Base-by-base conservation (phyloP, 768 basidiomycete genomes). In the Crucibulum laeve region DNA sequence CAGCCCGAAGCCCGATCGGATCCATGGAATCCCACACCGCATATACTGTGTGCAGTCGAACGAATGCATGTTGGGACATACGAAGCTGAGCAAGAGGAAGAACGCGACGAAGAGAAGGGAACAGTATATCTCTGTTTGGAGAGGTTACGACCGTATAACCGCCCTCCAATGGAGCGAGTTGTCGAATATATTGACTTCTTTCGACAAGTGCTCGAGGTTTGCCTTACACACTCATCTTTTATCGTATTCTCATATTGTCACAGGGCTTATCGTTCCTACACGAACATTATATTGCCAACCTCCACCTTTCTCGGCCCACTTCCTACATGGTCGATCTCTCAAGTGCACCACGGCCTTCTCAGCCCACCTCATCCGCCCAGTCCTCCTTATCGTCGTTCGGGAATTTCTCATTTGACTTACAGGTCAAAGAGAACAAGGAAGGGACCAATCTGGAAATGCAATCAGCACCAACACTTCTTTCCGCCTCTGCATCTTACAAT, bases 1-100 rank as follows among this genome's bases (percentile, higher is more conserved):
- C 60, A 67, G 13, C 59, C 62, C 15, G 69, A 71, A 28, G 53
- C 62, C 4, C 69, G 77, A 10, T 51, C 59, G 36, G 77, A 79
- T 51, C 76, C 77, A 0, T 78, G 77, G 77, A 79, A 79, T 48
- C 69, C 76, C 4, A 59, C 66, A 6, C 77, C 75, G 3, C 73
- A 71, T 34, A 59, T 79, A 6, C 53, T 74, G 11, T 61, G 65
- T 44, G 67, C 67, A 1, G 66, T 76, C 0, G 66, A 74, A 45
- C 65, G 70, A 22, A 68, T 57, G n/a, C 63, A 67, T 11, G 51
- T 59, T 19, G n/a, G n/a, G n/a, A n/a, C n/a, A n/a, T 8, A 8
- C n/a, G 28, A 30, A 8, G 8, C 8, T n/a, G n/a, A 30, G 8
- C n/a, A 30, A 8, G 8, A 8, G 8, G 28, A 30, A 8, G n/a